Base-by-base conservation (phyloP, 805 yeast genomes). In the Candida silvatica region DNA sequence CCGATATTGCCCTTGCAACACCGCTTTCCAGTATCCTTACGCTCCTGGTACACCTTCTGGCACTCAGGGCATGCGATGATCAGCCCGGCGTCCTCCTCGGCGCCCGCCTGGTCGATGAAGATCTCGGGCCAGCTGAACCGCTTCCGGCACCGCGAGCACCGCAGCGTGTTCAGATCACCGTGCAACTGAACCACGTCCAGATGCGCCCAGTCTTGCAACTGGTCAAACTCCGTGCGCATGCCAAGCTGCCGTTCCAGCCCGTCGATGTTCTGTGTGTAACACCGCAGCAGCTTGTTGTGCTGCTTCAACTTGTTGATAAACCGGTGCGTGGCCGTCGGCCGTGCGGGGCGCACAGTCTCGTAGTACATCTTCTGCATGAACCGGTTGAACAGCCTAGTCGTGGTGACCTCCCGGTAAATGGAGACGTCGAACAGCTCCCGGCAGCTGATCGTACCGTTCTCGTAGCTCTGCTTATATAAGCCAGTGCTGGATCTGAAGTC, bases 191-290 rank as follows among this genome's bases (percentile, higher is more conserved):
- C 81, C 17, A 86, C 94, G 46, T 84, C 85, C 36, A 74, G 59
- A 18, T 65, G 64, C 44, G 71, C 77, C 83, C 90, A 80, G 28
- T 49, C 43, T 18, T 64, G 59, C 3, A 83, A 78, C 24, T 41
- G 37, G 27, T 66, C 63, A n/a, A 67, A 64, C 2, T 88, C 87
- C 32, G 79, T 64, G 26, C 65, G 67, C 37, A 88, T 61, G 17
- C 84, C 80, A 18, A 80, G 66, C 31, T 64, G 61, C 32, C 74
- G 61, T 51, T 90, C 97, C 24, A 90, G 62, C 0, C 94, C 88
- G 56, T 90, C 98, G 39, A 90, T 90, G 53, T 90, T 90, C 51
- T 92, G 97, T 1, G 97, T 90, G 54, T 90, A 90, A 59, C 97
- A 86, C 38, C 95, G 64, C 32, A 87, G 55, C 30, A 88, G 67